These are phyloP conservation scores for Mikania micrantha DNA, from an alignment of 129 eudicot genomes.

Conservation along the genomic window DNA sequence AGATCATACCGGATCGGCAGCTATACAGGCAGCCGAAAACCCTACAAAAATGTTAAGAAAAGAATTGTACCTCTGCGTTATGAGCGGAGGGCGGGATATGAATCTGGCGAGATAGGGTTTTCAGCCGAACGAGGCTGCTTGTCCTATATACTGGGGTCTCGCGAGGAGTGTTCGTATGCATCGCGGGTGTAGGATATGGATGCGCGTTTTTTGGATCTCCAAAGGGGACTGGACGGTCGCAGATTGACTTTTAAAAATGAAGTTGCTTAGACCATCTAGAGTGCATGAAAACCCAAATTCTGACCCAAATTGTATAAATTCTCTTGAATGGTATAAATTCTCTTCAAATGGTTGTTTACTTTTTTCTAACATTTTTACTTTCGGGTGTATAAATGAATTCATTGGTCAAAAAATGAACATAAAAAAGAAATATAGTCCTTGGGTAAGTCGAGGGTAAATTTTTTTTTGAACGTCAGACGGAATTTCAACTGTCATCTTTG, in stretches of 20 bases:
- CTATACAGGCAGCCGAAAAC: background rate
- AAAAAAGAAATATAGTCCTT: too few relatives aligned
- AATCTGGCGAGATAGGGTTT: conserved; percentile 2
- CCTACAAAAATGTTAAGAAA: background rate
- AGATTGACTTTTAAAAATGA: background rate
- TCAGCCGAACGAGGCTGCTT: background rate
- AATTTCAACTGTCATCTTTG: too few relatives aligned
- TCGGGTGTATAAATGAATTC: too few relatives aligned
- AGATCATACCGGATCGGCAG: background rate
- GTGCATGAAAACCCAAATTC: background rate
- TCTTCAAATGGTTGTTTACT: too few relatives aligned
- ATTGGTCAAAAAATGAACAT: too few relatives aligned
- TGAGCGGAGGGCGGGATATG: conserved; percentile 9
- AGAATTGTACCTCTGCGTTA: background rate
- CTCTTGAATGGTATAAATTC: too few relatives aligned
- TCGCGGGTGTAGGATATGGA: conserved; percentile 7
- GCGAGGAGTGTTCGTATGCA: background rate
- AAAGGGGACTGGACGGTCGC: conserved; percentile 2
- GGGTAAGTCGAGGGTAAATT: too few relatives aligned
- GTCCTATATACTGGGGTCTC: conserved; percentile 2
- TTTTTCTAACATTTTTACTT: too few relatives aligned
- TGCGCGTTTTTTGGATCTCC: conserved; percentile 7
- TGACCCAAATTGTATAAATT: too few relatives aligned
- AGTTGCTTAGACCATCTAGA: background rate
- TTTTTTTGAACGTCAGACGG: too few relatives aligned